Evolutionary conservation across 2,329 filamentous ascomycete species (phyloP).

Genomic region (Ophiostoma sp.): DNA sequence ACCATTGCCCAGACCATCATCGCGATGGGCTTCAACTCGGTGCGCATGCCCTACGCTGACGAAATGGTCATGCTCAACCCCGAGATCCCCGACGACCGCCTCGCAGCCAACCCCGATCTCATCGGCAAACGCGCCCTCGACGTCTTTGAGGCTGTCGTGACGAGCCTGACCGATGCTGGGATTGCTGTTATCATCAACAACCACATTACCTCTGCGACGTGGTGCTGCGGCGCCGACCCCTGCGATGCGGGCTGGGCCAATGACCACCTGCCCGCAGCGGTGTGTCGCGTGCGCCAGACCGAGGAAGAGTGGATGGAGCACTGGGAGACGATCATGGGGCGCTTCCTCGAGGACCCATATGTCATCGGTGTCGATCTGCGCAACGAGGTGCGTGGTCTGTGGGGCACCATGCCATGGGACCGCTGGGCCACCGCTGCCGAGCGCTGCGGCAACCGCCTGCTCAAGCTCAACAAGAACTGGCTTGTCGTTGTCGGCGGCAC

Average conservation of each 20-base stretch:
- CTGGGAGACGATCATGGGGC: constrained; percentile 60
- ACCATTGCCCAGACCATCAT: constrained; percentile 57
- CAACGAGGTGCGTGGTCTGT: constrained; percentile 63
- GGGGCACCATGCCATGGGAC: constrained; percentile 63
- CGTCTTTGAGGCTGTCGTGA: constrained; percentile 54
- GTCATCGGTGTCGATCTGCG: constrained; percentile 63
- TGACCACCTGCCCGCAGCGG: constrained; percentile 49
- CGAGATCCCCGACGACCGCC: constrained; percentile 43
- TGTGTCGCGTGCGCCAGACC: constrained; percentile 58
- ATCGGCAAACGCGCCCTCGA: constrained; percentile 53
- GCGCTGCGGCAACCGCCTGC: constrained; percentile 54
- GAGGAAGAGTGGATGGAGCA: constrained; percentile 62
- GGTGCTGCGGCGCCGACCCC: constrained; percentile 64
- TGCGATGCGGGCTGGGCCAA: constrained; percentile 65
- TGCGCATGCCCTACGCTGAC: constrained; percentile 62
- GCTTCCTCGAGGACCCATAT: constrained; percentile 51
- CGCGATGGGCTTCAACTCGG: constrained; percentile 62
- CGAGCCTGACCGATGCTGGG: constrained; percentile 55
- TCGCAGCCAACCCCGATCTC: constrained; percentile 57
- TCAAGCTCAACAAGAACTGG: constrained; percentile 57
- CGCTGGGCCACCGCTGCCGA: constrained; percentile 61
- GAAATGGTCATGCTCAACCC: constrained; percentile 61
- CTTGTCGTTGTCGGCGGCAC: constrained; percentile 63
- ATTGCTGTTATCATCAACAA: constrained; percentile 64
- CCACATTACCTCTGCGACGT: constrained; percentile 63